phyloP scores from a whole-genome alignment of 148 eudicot species.

The Silene latifolia region DNA sequence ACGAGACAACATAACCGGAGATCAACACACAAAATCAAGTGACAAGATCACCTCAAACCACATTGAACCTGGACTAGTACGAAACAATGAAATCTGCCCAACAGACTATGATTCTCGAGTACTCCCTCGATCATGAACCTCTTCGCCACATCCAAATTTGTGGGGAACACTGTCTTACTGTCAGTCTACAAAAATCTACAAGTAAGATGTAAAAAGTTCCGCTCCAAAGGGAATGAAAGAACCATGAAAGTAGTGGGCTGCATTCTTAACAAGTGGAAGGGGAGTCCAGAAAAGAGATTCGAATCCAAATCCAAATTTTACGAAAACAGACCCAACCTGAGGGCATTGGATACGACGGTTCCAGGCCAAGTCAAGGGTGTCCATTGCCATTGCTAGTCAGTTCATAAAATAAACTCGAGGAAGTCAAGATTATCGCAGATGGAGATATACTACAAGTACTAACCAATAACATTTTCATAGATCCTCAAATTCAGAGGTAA shows the following conservation, averaged over 20 bases:
- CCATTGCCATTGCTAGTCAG: not conserved
- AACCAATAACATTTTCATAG: not conserved
- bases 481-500: not conserved
- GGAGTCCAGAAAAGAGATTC: not conserved
- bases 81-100: no score
- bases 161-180: not conserved
- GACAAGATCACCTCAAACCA: not conserved
- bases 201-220: not conserved
- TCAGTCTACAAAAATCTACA: not conserved
- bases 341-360: not conserved
- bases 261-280: not conserved
- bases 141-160: not conserved
- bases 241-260: not conserved
- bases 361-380: not conserved
- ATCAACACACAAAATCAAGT: not conserved
- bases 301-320: no score
- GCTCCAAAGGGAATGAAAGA: not conserved
- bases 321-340: not conserved
- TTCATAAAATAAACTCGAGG: not conserved
- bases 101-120: no score
- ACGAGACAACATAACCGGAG: no score
- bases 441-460: not conserved
- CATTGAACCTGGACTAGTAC: no score
- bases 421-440: not conserved
- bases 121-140: not conserved